phyloP scores from a whole-genome alignment of 2,329 filamentous ascomycete species.

The Aquanectria penicillioides region DNA sequence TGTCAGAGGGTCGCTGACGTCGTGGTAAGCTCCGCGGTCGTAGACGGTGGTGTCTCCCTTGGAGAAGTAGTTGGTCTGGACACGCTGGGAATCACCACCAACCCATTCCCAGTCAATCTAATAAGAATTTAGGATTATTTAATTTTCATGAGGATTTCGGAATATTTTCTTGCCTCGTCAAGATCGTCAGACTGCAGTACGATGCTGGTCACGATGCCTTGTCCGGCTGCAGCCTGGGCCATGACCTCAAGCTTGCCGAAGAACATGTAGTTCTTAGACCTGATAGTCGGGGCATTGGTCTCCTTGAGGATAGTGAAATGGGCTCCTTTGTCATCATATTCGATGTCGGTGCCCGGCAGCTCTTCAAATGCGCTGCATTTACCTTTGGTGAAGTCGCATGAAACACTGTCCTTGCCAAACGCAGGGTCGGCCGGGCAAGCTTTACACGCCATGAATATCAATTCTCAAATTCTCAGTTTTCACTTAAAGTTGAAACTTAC shows the following conservation, averaged over 20 bases:
- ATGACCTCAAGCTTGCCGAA: constrained; percentile 86
- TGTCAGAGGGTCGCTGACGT: constrained; percentile 60
- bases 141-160: neutral
- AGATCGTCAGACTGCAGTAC: constrained; percentile 89
- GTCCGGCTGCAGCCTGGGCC: constrained; percentile 80
- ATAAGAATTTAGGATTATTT: neutral
- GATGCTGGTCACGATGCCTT: constrained; percentile 86
- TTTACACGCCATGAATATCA: constrained; percentile 31
- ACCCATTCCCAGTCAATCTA: constrained; percentile 95
- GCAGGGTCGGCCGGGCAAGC: constrained; percentile 79
- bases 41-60: constrained; percentile 75
- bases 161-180: constrained; percentile 57
- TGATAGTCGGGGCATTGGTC: constrained; percentile 75
- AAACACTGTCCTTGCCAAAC: constrained; percentile 65
- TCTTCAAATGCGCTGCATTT: constrained; percentile 63
- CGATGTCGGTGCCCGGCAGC: constrained; percentile 57
- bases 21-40: constrained; percentile 68
- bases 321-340: constrained; percentile 60
- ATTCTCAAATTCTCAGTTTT: neutral
- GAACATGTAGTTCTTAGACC: constrained; percentile 89
- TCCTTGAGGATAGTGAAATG: constrained; percentile 74
- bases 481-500: constrained; percentile 39
- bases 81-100: constrained; percentile 69
- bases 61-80: constrained; percentile 85
- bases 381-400: constrained; percentile 81